Conservation (phyloP, 345 rosid genomes). For the Durio zibethinus region DNA sequence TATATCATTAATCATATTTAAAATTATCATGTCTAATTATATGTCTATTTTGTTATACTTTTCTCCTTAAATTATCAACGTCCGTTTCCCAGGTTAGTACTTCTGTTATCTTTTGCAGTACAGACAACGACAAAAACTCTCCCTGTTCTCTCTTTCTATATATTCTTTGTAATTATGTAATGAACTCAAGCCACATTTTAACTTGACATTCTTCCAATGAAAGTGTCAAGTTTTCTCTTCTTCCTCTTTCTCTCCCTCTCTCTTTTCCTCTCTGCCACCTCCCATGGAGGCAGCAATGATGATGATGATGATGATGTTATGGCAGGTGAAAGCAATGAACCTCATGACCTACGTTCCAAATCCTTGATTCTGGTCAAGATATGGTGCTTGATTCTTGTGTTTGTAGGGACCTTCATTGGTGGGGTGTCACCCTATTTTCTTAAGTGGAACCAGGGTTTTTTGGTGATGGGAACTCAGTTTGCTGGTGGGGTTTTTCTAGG, state of each 20-base stretch:
- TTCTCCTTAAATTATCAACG: neutral
- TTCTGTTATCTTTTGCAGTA: neutral
- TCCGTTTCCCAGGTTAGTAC: neutral
- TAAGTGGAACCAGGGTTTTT: conserved; percentile 73
- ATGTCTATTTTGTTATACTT: conserved; percentile 1
- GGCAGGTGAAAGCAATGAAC: conserved; percentile 1
- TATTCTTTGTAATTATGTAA: neutral
- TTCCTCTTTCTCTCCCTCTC: conserved; percentile 37
- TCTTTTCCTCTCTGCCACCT: conserved; percentile 42
- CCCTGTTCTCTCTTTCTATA: neutral
- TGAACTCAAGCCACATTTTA: neutral
- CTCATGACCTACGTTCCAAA: conserved; percentile 44
- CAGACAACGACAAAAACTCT: neutral
- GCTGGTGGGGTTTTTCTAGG: conserved; percentile 88
- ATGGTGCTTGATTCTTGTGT: conserved; percentile 61
- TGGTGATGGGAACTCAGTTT: conserved; percentile 76
- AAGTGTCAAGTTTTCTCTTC: conserved; percentile 30
- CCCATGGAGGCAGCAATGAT: conserved; percentile 41
- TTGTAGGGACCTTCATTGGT: conserved; percentile 56
- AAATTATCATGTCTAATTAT: neutral
- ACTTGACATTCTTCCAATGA: neutral
- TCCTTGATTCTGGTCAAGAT: conserved; percentile 53
- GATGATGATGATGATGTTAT: conserved; percentile 22
- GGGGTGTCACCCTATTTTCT: conserved; percentile 79
- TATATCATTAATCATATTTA: too few species aligned